Conservation (phyloP, 306 rosid species). For the Dryas octopetala region DNA sequence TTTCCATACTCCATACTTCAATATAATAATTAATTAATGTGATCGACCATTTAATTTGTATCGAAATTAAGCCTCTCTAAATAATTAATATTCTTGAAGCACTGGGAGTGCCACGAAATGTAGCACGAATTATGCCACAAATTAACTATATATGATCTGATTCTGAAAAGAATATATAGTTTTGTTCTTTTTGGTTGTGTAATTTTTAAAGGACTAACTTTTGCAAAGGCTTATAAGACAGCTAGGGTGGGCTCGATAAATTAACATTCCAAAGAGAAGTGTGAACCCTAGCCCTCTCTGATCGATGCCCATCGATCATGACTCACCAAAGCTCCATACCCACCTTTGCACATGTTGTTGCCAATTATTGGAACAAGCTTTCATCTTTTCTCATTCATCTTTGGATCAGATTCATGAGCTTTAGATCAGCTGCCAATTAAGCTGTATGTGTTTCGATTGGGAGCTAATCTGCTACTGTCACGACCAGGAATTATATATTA, state of each 20-base stretch:
- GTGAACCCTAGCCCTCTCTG: too few relatives aligned
- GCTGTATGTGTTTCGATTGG: background rate
- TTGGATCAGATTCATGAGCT: conserved; percentile 17
- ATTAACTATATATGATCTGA: too few relatives aligned
- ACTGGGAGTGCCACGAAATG: too few relatives aligned
- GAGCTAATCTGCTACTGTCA: background rate
- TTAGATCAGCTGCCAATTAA: background rate
- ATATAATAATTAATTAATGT: too few relatives aligned
- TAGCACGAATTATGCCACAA: too few relatives aligned
- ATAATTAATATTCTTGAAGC: too few relatives aligned
- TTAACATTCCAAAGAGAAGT: background rate
- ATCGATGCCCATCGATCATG: too few relatives aligned
- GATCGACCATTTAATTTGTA: too few relatives aligned
- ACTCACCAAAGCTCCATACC: background rate
- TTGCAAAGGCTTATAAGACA: conserved; percentile 44
- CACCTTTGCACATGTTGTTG: conserved; percentile 26
- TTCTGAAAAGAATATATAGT: background rate
- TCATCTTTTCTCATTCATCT: conserved; percentile 10
- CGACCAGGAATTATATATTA: too few relatives aligned
- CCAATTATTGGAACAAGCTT: conserved; percentile 26
- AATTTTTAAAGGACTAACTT: conserved; percentile 30
- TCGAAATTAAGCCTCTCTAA: too few relatives aligned
- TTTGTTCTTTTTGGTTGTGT: background rate
- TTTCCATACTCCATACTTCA: too few relatives aligned
- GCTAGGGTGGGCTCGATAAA: conserved; percentile 26